phyloP scores from a whole-genome alignment of 352 stramenopile species.

The Globisporangium spiculum region DNA sequence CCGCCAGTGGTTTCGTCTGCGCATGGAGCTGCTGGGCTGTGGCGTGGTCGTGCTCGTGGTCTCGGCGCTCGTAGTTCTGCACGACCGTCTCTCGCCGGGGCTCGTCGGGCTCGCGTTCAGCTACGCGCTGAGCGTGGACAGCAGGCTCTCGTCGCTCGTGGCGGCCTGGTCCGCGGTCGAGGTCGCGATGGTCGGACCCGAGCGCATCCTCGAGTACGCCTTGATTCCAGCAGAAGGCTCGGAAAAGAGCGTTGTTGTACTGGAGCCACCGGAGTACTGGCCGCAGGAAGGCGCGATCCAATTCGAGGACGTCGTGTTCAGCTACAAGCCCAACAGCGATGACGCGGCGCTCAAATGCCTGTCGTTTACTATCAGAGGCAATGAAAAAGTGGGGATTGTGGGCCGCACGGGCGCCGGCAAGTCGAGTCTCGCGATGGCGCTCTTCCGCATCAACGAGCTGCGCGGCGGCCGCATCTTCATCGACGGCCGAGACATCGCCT shows the following conservation, averaged over 20 bases:
- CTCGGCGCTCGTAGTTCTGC: conserved; percentile 38
- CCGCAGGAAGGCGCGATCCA: conserved; percentile 70
- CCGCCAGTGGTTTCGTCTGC: conserved; percentile 59
- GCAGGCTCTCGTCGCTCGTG: conserved; percentile 86
- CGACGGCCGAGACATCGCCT: conserved; percentile 89
- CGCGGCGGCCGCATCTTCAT: conserved; percentile 86
- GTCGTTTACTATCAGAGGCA: conserved; percentile 72
- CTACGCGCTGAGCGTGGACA: conserved; percentile 87
- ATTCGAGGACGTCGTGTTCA: conserved; percentile 88
- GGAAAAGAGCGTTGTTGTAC: neutral
- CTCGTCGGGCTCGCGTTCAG: conserved; percentile 89
- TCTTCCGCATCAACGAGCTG: conserved; percentile 94
- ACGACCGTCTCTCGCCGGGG: conserved; percentile 43
- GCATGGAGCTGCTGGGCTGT: conserved; percentile 53
- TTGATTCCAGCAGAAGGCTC: conserved; percentile 31
- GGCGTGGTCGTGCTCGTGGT: conserved; percentile 49
- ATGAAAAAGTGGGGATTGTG: conserved; percentile 90
- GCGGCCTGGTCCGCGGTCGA: conserved; percentile 71
- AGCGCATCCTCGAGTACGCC: conserved; percentile 83
- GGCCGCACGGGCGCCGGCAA: conserved; percentile 87
- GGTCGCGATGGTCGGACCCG: conserved; percentile 79
- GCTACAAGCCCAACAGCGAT: conserved; percentile 78
- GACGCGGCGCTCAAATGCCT: conserved; percentile 44
- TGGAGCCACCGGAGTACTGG: conserved; percentile 49
- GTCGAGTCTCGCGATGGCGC: conserved; percentile 80